Evolutionary conservation across 73 alveolate genomes (phyloP).

Genomic region (Stentor coeruleus): DNA sequence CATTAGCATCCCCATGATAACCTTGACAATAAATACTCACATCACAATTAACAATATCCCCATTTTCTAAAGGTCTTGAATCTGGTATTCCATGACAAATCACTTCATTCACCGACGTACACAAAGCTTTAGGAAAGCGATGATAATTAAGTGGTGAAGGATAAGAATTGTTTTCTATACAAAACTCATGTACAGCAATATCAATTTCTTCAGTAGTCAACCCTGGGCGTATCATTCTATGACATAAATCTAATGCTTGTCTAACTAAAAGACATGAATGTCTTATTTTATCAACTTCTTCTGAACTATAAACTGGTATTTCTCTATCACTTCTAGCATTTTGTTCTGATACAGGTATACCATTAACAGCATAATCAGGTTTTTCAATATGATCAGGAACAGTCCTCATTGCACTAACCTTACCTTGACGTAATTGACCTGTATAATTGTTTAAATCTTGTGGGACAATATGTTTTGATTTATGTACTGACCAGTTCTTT

Average conservation of each 20-base stretch:
- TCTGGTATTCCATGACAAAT: constrained; percentile 96
- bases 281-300: constrained; percentile 75
- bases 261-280: constrained; percentile 60
- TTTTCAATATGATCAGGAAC: constrained; percentile 79
- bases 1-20: constrained; percentile 89
- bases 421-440: constrained; percentile 78
- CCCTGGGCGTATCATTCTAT: constrained; percentile 81
- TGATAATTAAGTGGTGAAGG: constrained; percentile 94
- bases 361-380: constrained; percentile 84
- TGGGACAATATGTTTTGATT: constrained; percentile 56
- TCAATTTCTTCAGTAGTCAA: constrained; percentile 94
- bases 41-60: constrained; percentile 90
- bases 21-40: constrained; percentile 86
- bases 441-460: constrained; percentile 41
- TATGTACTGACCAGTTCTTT: constrained; percentile 71
- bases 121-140: constrained; percentile 88
- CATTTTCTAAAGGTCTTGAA: constrained; percentile 80
- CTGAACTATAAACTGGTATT: constrained; percentile 63
- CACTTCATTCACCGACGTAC: constrained; percentile 90
- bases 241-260: constrained; percentile 80
- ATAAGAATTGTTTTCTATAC: constrained; percentile 81
- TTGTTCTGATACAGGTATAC: constrained; percentile 39
- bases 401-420: constrained; percentile 38
- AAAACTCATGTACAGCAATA: constrained; percentile 76
- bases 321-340: constrained; percentile 42